phyloP scores from a whole-genome alignment of 345 rosid species.

The Tarenaya hassleriana region DNA sequence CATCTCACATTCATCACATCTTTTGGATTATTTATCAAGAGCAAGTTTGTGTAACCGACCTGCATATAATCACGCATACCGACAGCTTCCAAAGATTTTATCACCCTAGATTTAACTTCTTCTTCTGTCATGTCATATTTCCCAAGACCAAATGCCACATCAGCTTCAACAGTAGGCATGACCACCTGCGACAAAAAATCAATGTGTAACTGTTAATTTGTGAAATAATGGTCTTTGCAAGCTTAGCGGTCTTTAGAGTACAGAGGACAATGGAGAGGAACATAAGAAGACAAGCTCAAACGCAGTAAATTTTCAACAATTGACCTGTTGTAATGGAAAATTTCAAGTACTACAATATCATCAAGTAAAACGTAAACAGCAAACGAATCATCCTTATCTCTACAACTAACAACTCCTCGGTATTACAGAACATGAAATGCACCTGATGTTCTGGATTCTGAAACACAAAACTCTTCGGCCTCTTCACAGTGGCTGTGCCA shows the following conservation, averaged over 20 bases:
- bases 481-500: conserved; percentile 49
- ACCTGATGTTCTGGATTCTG: conserved; percentile 98
- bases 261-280: too few relatives aligned
- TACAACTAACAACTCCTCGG: background rate
- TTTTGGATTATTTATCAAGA: background rate
- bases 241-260: background rate
- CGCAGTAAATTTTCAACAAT: too few relatives aligned
- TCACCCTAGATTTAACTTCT: conserved; percentile 61
- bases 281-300: too few relatives aligned
- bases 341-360: too few relatives aligned
- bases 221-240: background rate
- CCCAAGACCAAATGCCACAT: conserved; percentile 92
- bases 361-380: background rate
- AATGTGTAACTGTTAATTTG: background rate
- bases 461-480: conserved; percentile 79
- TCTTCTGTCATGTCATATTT: conserved; percentile 44
- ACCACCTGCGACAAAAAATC: conserved; percentile 53
- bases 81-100: conserved; percentile 63
- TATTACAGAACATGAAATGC: conserved; percentile 14
- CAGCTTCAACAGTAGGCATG: conserved; percentile 96
- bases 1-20: background rate
- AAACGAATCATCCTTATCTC: conserved; percentile 6
- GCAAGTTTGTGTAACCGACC: conserved; percentile 9
- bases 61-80: conserved; percentile 64
- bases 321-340: too few relatives aligned